Conservation (phyloP, 257 asterid species). For the Solanum virginianum region DNA sequence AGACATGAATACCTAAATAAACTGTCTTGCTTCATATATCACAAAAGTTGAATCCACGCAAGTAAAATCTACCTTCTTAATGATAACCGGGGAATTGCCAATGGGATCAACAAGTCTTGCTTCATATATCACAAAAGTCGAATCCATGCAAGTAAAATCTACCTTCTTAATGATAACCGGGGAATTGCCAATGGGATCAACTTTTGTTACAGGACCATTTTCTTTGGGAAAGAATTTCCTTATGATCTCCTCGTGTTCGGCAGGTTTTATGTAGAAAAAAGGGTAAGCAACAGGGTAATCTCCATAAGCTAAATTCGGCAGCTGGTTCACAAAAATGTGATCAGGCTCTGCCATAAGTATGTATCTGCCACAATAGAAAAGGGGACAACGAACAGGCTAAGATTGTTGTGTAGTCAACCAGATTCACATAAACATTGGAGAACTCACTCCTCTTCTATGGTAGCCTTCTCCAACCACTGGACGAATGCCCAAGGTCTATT, state of each 20-base stretch:
- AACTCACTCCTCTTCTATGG: constrained; percentile 56
- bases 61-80: constrained; percentile 24
- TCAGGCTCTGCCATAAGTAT: constrained; percentile 61
- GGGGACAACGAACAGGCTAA: not conserved
- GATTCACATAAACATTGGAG: constrained; percentile 1
- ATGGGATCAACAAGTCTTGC: constrained; percentile 56
- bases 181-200: no score
- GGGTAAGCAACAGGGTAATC: constrained; percentile 45
- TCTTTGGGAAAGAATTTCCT: constrained; percentile 39
- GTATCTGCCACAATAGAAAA: constrained; percentile 23
- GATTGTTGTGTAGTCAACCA: not conserved
- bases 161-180: no score
- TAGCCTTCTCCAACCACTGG: constrained; percentile 53
- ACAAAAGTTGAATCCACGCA: not conserved
- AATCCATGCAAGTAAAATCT: no score
- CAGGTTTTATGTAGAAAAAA: constrained; percentile 47
- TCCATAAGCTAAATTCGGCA: constrained; percentile 32
- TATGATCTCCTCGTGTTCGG: constrained; percentile 23
- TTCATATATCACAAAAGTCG: no score
- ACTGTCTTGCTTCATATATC: not conserved
- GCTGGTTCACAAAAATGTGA: constrained; percentile 43
- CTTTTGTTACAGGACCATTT: constrained; percentile 42
- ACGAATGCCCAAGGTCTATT: constrained; percentile 69
- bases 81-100: constrained; percentile 56
- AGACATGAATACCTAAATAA: not conserved